Base-by-base conservation (phyloP, 441 rosid species). In the Jatropha podagrica region DNA sequence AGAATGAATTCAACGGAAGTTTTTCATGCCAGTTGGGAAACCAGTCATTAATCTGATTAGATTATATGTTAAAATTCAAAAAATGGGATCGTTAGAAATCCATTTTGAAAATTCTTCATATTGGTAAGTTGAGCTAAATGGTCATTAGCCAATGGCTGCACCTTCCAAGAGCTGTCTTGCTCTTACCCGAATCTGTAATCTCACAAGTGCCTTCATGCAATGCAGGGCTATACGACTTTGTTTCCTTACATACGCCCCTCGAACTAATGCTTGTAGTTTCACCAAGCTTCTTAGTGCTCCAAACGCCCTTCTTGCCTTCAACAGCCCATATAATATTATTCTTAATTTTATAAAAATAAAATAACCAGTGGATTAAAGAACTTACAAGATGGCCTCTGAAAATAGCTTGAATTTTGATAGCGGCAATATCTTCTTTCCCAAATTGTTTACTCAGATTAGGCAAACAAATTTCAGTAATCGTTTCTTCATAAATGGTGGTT, bases 321-420 rank as follows among this genome's bases (percentile, higher is more conserved):
- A 32, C 32, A 32, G 2, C 32, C 32, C 1, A 32, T 32, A 32
- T 32, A 32, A 1, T 32, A 32, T 32, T 32, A 32, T 32, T 32
- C 1, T 32, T 32, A 32, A 32, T 44, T 44, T 7, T 44, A 44
- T 51, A 13, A 15, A 59, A 1, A 59, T 1, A 23, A 38, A 26
- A 71, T 37, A 60, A 7, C 68, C 41, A 71, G 18, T n/a, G 51
- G 32, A 20, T 60, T 37, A 76, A 12, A 41, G 51, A 49, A 54
- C 23, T 54, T 85, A 92, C 98, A 73, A 92, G 92, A 80, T 90
- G 97, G 27, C 89, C 96, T 82, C 97, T 84, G 90, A 92, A 94
- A 78, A 69, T 60, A 8, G 98, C 79, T 84, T 92, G 98, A 83
- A 94, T 88, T 79, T 82, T 91, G 59, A 81, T 77, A 68, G 96